Percentiles rank a stretch among this genome's conserved stretches.
phyloP scores from a whole-genome alignment of 148 eudicot species.

The Tetragonia tetragonoides region DNA sequence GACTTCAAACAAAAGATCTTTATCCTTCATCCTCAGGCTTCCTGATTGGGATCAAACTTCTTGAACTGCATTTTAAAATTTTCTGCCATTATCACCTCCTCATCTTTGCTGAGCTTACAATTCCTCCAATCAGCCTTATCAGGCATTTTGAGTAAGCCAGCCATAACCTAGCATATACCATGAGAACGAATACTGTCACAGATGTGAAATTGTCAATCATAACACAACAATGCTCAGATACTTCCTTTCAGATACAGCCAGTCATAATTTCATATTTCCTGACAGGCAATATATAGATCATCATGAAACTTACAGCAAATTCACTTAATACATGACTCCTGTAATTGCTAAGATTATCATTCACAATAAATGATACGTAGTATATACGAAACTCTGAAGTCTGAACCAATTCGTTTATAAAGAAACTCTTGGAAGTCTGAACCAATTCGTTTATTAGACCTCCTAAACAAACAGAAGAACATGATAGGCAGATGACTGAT shows the following conservation, averaged over 20 bases:
- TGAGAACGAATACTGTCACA: not conserved
- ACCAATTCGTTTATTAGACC: no score
- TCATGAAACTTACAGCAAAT: no score
- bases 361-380: no score
- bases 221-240: not conserved
- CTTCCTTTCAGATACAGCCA: not conserved
- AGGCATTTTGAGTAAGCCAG: constrained; percentile 87
- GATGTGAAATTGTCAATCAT: not conserved
- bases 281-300: no score
- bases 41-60: constrained; percentile 36
- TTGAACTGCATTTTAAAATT: constrained; percentile 57
- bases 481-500: no score
- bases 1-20: not conserved
- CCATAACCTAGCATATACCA: constrained; percentile 55
- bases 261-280: no score
- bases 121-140: constrained; percentile 97
- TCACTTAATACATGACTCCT: no score
- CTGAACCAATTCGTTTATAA: no score
- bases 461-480: no score
- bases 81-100: constrained; percentile 71
- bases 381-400: no score
- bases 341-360: no score
- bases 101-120: constrained; percentile 82
- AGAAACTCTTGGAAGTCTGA: no score
- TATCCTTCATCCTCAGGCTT: constrained; percentile 8